These are phyloP conservation scores for Diddensiella transvaalensis DNA, from an alignment of 805 yeast species.

Conservation along the genomic window DNA sequence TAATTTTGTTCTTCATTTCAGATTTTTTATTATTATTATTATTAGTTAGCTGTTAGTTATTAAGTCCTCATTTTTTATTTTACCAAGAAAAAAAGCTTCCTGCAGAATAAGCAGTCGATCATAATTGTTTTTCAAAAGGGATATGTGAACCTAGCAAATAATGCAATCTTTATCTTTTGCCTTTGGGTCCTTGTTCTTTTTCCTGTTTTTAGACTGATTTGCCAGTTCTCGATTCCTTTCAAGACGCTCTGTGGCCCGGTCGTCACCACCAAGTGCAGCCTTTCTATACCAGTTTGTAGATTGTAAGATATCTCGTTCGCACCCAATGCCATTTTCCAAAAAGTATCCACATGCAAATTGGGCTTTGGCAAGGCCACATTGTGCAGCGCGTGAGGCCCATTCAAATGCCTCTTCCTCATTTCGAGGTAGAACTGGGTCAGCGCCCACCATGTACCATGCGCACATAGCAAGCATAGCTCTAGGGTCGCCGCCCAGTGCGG, in stretches of 20 bases:
- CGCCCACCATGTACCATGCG: slow-evolving; percentile 95
- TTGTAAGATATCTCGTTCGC: slow-evolving; percentile 51
- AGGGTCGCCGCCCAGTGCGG: slow-evolving; percentile 84
- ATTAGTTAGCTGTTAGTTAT: neutral
- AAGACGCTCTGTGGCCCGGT: slow-evolving; percentile 42
- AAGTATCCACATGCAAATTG: slow-evolving; percentile 83
- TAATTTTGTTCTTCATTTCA: neutral
- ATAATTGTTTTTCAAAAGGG: neutral
- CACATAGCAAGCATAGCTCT: slow-evolving; percentile 89
- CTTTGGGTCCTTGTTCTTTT: neutral
- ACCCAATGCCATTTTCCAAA: slow-evolving; percentile 84
- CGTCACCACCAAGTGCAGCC: slow-evolving; percentile 64
- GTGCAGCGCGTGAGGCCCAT: slow-evolving; percentile 90
- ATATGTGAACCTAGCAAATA: neutral
- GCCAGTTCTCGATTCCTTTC: slow-evolving; percentile 9
- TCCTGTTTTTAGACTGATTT: slow-evolving; percentile 2
- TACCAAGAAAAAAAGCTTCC: no score
- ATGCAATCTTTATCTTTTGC: slow-evolving; percentile 10
- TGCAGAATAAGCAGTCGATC: neutral
- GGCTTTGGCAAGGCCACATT: slow-evolving; percentile 69
- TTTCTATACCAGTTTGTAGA: slow-evolving; percentile 72
- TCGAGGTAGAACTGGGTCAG: slow-evolving; percentile 72
- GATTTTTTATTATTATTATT: neutral
- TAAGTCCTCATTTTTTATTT: no score
- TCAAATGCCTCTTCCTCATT: slow-evolving; percentile 86